Conservation (phyloP, 257 asterid genomes). For the Linderniella brevidens region DNA sequence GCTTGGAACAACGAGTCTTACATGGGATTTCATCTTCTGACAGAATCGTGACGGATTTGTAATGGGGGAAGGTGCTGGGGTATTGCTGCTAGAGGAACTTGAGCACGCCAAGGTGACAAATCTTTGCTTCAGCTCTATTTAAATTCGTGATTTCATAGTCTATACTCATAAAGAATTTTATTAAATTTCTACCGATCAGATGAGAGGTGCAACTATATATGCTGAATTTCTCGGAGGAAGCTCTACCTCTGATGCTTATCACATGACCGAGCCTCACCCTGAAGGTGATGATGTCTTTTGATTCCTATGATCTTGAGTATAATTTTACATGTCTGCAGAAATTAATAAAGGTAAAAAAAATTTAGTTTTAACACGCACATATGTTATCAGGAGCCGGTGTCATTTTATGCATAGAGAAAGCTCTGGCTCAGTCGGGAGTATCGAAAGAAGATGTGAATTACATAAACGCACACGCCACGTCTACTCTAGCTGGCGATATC, state of each 20-base stretch:
- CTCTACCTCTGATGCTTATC: constrained; percentile 95
- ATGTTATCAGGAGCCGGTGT: constrained; percentile 24
- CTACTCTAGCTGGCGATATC: constrained; percentile 91
- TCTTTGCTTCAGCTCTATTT: not conserved
- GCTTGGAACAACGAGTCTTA: too few relatives aligned
- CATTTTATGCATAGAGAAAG: constrained; percentile 84
- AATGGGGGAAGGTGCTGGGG: constrained; percentile 99
- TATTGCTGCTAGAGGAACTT: constrained; percentile 82
- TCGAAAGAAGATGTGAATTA: constrained; percentile 81
- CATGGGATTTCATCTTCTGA: constrained; percentile 7
- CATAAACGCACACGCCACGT: constrained; percentile 95
- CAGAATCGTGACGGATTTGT: constrained; percentile 97
- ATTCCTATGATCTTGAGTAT: too few relatives aligned
- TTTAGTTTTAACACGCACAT: too few relatives aligned
- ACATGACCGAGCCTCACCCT: constrained; percentile 98
- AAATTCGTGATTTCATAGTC: not conserved
- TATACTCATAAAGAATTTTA: not conserved
- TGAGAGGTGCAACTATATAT: constrained; percentile 84
- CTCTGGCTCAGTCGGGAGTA: constrained; percentile 90
- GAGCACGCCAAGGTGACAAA: constrained; percentile 77
- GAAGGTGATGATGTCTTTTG: constrained; percentile 31
- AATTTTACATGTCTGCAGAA: too few relatives aligned
- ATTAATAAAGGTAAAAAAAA: too few relatives aligned
- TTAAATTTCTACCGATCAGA: constrained; percentile 27
- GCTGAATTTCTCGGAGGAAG: constrained; percentile 99